A percentile compares a stretch with the other conserved stretches of the same genome.
Evolutionary conservation across 108 stramenopile genomes (phyloP).

Genomic region (Cyclostephanos tholiformis): DNA sequence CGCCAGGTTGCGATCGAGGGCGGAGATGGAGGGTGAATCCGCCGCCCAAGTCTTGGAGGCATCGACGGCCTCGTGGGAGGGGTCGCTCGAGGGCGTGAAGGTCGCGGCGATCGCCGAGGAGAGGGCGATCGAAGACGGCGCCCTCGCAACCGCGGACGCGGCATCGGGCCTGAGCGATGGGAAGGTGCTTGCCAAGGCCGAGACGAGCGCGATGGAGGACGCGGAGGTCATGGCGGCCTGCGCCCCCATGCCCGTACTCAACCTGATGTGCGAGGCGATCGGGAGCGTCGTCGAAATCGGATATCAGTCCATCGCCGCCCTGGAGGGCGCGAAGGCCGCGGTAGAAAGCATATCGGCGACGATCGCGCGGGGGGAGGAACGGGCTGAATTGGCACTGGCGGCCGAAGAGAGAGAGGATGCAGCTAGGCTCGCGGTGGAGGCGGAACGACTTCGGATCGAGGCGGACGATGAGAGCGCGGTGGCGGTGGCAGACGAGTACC

Average conservation of each 20-base stretch:
- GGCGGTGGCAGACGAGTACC: slow-evolving; percentile 14
- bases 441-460: slow-evolving; percentile 11
- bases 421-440: slow-evolving; percentile 18
- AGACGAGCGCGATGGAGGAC: slow-evolving; percentile 25
- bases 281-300: slow-evolving; percentile 34
- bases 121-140: slow-evolving; percentile 19
- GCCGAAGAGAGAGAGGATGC: slow-evolving; percentile 23
- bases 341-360: slow-evolving; percentile 24
- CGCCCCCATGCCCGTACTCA: slow-evolving; percentile 22
- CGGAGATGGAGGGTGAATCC: slow-evolving; percentile 9
- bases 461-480: slow-evolving; percentile 20
- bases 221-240: slow-evolving; percentile 35
- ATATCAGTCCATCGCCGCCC: slow-evolving; percentile 24
- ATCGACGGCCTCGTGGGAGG: slow-evolving; percentile 14
- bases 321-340: slow-evolving; percentile 36
- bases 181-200: slow-evolving; percentile 29
- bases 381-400: slow-evolving; percentile 14
- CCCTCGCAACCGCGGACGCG: slow-evolving; percentile 3
- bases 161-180: slow-evolving; percentile 22
- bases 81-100: slow-evolving; percentile 19
- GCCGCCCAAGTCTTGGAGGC: slow-evolving; percentile 5
- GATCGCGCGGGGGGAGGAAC: slow-evolving; percentile 19
- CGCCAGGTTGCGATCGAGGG: background rate
- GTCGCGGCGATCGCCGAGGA: slow-evolving; percentile 17
- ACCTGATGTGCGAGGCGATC: slow-evolving; percentile 33